Base-by-base conservation (phyloP, 306 rosid genomes). In the Castanea crenata region DNA sequence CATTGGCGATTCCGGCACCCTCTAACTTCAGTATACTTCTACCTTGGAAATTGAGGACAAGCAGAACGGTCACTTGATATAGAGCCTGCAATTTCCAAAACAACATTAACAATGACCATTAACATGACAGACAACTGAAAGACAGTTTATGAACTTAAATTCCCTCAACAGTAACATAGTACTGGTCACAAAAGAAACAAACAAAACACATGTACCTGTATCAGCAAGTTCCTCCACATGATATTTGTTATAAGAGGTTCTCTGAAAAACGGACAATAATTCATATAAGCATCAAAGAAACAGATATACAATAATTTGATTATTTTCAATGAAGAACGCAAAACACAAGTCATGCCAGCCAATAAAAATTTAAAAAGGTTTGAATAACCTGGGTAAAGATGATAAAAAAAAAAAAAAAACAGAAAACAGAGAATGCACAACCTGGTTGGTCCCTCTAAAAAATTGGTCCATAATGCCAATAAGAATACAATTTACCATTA, bases 191-290 rank as follows among this genome's bases (percentile, higher is more conserved):
- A 4, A 56, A 71, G 51, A 63, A 31, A 79, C 84, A 70, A 74
- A 74, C 73, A 79, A 78, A 34, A 41, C 25, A 11, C 63, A 62
- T 19, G 71, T 86, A 92, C 99, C 97, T 95, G 99, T 72, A 95
- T 69, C 79, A 92, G 79, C 84, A 95, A 83, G 79, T 95, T 95
- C 85, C 99, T 91, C 99, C 99, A 92, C 98, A 95, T 91, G 61
- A 95, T 85, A 78, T 95, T 95, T 67, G 99, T 87, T 64, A 95
- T 82, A 8, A 95, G 97, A 61, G 99, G 96, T 78, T 95, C 99
- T 49, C 99, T 94, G 92, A 27, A 73, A 76, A 87, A 71, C 29
- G 63, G 6, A 78, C n/a, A 73, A 79, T 57, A 80, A 69, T 51
- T 35, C 67, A 54, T 38, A 76, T 31, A 76, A 46, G 76, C 80